Base-by-base conservation (phyloP, 495 filamentous ascomycete genomes). In the Cercophora scortea region DNA sequence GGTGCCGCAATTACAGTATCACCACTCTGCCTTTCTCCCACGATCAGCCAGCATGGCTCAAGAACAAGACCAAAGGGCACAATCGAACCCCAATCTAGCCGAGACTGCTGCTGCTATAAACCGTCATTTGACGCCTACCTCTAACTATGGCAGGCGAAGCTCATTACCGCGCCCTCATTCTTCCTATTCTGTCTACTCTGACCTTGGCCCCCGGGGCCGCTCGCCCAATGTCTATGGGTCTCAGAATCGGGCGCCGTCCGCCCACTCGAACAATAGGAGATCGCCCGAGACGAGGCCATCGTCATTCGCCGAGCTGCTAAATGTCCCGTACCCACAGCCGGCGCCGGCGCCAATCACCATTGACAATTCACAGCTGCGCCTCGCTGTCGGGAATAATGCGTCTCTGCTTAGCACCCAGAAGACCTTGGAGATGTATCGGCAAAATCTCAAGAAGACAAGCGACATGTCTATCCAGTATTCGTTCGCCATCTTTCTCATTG, bases 341-440 rank as follows among this genome's bases (percentile, higher is more conserved):
- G 82, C 85, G 5, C 87, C 90, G 10, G 84, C 84, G 2, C 81
- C 85, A 0, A 81, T 83, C 56, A 76, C 81, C 9, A 75, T 89
- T 50, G 87, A 94, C 63, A 93, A 95, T 59, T 78, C 85, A 3
- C 75, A 85, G 47, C 72, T 99, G 18, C 82, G 84, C 49, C 79
- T 78, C 42, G 79, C 78, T n/a, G 84, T 97, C 13, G 93, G 93
- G 16, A 84, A 79, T 55, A 91, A 93, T 64, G 91, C 91, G 15
- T 94, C 89, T 2, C 74, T 97, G 9, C 77, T 99, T 25, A 91
- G 90, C 62, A 85, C 88, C 35, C 85, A 87, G 61, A 85, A 96
- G 63, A 97, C 93, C 1, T 77, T 99, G 51, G 91, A 97, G 53
- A 96, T 96, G 92, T 99, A 99, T 62, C 78, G 94, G 32, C 83